Percentiles rank a stretch among this genome's conserved stretches.
These are phyloP conservation scores for Periconia sp. DNA, from an alignment of 2,329 filamentous ascomycete species.

Conservation along the genomic window DNA sequence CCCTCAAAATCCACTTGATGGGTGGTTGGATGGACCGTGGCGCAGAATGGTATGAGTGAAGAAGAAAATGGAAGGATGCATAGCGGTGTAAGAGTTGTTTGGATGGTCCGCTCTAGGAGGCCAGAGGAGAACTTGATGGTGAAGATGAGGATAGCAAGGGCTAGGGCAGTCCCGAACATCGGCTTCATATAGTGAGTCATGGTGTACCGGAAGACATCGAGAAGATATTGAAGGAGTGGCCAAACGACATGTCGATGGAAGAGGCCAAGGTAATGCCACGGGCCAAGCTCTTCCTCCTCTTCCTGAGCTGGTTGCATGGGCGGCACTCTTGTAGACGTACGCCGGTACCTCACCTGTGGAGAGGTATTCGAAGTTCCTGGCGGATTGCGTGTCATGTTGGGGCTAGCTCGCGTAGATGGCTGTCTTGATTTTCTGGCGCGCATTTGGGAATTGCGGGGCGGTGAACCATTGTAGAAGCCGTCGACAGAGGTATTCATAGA, in stretches of 20 bases:
- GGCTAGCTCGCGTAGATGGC: slow-evolving; percentile 4
- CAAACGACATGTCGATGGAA: slow-evolving; percentile 40
- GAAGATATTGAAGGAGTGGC: slow-evolving; percentile 55
- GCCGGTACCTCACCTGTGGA: slow-evolving; percentile 8
- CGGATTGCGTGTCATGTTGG: neutral
- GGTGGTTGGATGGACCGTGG: slow-evolving; percentile 26
- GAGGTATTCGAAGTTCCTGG: slow-evolving; percentile 5
- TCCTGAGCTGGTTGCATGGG: slow-evolving; percentile 8
- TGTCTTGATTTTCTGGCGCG: slow-evolving; percentile 19
- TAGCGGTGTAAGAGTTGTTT: slow-evolving; percentile 69
- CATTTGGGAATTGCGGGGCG: slow-evolving; percentile 27
- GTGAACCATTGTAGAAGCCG: slow-evolving; percentile 25
- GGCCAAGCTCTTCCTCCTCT: slow-evolving; percentile 20
- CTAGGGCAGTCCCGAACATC: slow-evolving; percentile 63
- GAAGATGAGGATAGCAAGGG: slow-evolving; percentile 61
- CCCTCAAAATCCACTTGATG: slow-evolving; percentile 68
- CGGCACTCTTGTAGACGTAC: slow-evolving; percentile 1
- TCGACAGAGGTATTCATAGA: slow-evolving; percentile 32
- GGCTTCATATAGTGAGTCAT: slow-evolving; percentile 67
- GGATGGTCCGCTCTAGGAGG: slow-evolving; percentile 67
- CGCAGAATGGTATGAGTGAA: slow-evolving; percentile 70
- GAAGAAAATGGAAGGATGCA: slow-evolving; percentile 72
- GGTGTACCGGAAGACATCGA: slow-evolving; percentile 64
- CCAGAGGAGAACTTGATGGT: slow-evolving; percentile 62
- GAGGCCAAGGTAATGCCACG: slow-evolving; percentile 30